Conservation (phyloP, 495 filamentous ascomycete species). For the Lepidopterella palustris region DNA sequence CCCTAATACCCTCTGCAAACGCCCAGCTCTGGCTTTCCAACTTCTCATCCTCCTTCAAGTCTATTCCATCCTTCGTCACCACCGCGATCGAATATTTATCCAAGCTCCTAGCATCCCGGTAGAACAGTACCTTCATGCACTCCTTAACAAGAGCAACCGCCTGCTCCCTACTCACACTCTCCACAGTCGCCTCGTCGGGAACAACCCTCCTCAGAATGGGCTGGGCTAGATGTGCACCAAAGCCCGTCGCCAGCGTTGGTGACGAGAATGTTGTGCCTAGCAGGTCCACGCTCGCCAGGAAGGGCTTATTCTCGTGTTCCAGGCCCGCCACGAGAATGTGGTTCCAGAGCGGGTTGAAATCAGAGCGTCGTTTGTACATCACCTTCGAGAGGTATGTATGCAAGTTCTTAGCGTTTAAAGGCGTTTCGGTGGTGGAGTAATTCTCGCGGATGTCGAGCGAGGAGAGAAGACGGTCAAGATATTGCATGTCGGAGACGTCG, state of each 20-base stretch:
- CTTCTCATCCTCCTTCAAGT: conserved; percentile 72
- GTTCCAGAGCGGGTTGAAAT: conserved; percentile 98
- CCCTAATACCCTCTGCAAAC: conserved; percentile 81
- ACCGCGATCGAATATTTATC: conserved; percentile 88
- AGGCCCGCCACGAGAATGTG: conserved; percentile 82
- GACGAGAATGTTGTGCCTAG: conserved; percentile 85
- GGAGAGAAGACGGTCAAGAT: conserved; percentile 81
- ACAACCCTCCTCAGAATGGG: conserved; percentile 78
- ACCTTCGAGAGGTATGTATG: conserved; percentile 94
- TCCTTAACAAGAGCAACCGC: conserved; percentile 76
- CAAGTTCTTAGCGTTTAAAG: conserved; percentile 82
- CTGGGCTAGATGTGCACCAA: conserved; percentile 85
- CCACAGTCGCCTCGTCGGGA: conserved; percentile 70
- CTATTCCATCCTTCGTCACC: conserved; percentile 74
- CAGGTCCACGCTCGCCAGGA: conserved; percentile 83
- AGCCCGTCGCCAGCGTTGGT: conserved; percentile 86
- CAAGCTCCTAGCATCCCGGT: conserved; percentile 87
- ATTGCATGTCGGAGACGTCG: conserved; percentile 98
- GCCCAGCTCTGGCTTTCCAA: conserved; percentile 88
- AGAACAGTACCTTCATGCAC: conserved; percentile 97
- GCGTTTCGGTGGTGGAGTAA: conserved; percentile 50
- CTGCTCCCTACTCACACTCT: conserved; percentile 63
- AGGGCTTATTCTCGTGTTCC: conserved; percentile 72
- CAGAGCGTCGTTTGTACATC: conserved; percentile 85
- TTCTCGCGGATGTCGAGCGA: conserved; percentile 83